phyloP scores from a whole-genome alignment of 345 rosid genomes.

The Lumnitzera littorea region DNA sequence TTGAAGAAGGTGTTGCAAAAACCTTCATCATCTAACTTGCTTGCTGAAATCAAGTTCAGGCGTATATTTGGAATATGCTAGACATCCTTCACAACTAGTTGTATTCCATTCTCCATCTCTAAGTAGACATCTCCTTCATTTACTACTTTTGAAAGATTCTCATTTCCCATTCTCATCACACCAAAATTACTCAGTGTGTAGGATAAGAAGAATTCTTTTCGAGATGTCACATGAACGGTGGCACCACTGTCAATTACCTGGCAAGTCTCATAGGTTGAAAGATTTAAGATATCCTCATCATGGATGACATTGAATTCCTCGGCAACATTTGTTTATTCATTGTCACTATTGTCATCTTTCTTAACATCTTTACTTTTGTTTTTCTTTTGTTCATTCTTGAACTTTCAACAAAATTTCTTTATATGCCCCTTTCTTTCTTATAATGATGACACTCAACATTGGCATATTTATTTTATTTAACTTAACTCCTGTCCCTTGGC shows the following conservation, averaged over 20 bases:
- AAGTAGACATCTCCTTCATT: background rate
- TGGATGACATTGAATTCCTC: too few relatives aligned
- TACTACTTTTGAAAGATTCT: background rate
- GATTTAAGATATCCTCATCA: background rate
- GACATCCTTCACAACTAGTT: too few relatives aligned
- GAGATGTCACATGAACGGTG: background rate
- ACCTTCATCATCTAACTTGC: background rate
- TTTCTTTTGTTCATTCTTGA: too few relatives aligned
- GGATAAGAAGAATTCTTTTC: background rate
- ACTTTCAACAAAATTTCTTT: too few relatives aligned
- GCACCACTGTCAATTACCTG: slow-evolving; percentile 4
- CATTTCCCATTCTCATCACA: background rate
- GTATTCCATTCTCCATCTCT: too few relatives aligned
- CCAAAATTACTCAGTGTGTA: background rate
- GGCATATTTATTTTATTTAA: too few relatives aligned
- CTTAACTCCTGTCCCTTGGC: too few relatives aligned
- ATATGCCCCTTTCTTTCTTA: too few relatives aligned
- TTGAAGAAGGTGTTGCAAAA: background rate
- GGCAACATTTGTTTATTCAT: too few relatives aligned
- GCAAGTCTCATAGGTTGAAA: background rate
- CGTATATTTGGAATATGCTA: background rate
- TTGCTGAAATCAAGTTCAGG: slow-evolving; percentile 3
- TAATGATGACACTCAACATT: too few relatives aligned
- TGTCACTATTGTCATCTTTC: too few relatives aligned
- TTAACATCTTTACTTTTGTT: background rate